A percentile compares a stretch with the other conserved stretches of the same genome.
phyloP scores from a whole-genome alignment of 352 stramenopile genomes.

The Phytophthora pistaciae region DNA sequence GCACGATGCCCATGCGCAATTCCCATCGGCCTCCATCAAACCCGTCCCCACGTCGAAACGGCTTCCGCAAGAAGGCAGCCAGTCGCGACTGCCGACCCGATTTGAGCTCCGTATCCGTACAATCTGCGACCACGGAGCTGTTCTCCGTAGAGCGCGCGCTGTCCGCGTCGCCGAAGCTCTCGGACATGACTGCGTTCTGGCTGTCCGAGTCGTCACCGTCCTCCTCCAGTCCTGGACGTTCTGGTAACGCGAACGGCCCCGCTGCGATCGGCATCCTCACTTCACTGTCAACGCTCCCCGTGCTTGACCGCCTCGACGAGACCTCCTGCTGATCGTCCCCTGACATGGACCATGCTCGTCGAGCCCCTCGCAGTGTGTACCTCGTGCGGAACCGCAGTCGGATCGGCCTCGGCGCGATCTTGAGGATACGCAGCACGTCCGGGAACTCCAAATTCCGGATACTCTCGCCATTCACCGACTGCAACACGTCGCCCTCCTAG shows the following conservation, averaged over 20 bases:
- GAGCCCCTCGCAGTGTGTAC: constrained; percentile 22
- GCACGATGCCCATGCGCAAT: constrained; percentile 55
- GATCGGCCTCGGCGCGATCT: constrained; percentile 72
- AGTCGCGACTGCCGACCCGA: constrained; percentile 60
- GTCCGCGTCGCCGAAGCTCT: constrained; percentile 82
- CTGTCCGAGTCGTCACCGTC: constrained; percentile 74
- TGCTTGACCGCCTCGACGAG: constrained; percentile 33
- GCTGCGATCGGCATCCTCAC: constrained; percentile 24
- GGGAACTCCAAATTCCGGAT: constrained; percentile 71
- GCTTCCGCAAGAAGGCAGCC: constrained; percentile 72
- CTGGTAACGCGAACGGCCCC: constrained; percentile 43
- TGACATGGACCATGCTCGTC: constrained; percentile 22
- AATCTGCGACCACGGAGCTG: constrained; percentile 72
- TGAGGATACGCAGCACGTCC: constrained; percentile 75
- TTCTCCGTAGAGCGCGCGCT: constrained; percentile 77
- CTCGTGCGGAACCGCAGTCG: constrained; percentile 66
- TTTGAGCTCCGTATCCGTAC: constrained; percentile 59
- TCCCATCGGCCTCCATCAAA: constrained; percentile 56
- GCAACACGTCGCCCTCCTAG: constrained; percentile 77
- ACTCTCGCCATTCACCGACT: constrained; percentile 77
- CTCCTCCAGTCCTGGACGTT: constrained; percentile 46
- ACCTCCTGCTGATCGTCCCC: constrained; percentile 32
- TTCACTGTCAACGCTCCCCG: constrained; percentile 33
- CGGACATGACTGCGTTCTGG: constrained; percentile 74
- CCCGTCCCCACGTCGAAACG: constrained; percentile 68